Percentiles rank a stretch among this genome's conserved stretches.
These are phyloP conservation scores for Nitzschia palea DNA, from an alignment of 108 stramenopile genomes.

Conservation along the genomic window DNA sequence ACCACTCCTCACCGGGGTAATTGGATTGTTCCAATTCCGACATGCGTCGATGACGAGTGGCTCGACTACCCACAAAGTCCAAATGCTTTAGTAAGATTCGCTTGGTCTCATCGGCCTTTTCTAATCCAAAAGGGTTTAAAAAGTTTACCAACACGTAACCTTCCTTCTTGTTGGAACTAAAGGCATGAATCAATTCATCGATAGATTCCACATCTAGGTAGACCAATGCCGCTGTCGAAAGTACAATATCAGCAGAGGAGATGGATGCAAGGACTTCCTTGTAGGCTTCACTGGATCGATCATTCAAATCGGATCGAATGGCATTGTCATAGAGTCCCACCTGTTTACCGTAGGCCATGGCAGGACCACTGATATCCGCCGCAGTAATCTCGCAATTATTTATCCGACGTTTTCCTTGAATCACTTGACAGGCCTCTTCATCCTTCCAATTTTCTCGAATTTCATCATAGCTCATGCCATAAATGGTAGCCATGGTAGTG, in stretches of 20 bases:
- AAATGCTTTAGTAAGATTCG: constrained; percentile 39
- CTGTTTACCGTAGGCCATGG: constrained; percentile 39
- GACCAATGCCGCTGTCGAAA: constrained; percentile 33
- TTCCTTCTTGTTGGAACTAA: constrained; percentile 19
- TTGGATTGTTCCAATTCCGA: constrained; percentile 36
- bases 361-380: constrained; percentile 38
- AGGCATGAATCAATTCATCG: constrained; percentile 24
- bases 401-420: constrained; percentile 15
- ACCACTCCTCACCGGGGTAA: constrained; percentile 51
- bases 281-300: constrained; percentile 9
- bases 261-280: constrained; percentile 16
- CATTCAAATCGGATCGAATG: constrained; percentile 41
- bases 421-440: constrained; percentile 24
- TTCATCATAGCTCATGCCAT: constrained; percentile 42
- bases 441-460: constrained; percentile 52
- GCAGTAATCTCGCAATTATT: constrained; percentile 28
- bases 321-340: constrained; percentile 37
- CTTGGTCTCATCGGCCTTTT: constrained; percentile 52
- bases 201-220: constrained; percentile 41
- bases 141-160: constrained; percentile 46
- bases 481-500: constrained; percentile 52
- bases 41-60: constrained; percentile 48
- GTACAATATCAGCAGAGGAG: constrained; percentile 30
- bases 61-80: constrained; percentile 43
- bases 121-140: constrained; percentile 44